Percentiles rank a stretch among this genome's conserved stretches.
Conservation (phyloP, 1,139 yeast genomes). For the Sugiyamaella grinbergsii region DNA sequence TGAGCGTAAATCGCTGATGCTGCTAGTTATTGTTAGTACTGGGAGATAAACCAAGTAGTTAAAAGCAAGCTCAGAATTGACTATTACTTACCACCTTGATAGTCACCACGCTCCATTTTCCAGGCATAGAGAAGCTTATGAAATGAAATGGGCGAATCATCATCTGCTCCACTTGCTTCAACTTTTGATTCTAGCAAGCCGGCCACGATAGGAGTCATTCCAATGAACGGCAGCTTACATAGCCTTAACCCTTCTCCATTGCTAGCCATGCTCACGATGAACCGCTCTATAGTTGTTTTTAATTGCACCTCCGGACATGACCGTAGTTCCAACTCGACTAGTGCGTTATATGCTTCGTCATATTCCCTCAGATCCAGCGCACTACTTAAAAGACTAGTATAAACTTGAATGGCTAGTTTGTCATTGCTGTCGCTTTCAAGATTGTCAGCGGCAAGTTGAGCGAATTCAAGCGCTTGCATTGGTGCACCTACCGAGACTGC, state of each 20-base stretch:
- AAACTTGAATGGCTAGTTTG: slow-evolving; percentile 7
- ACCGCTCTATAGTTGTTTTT: slow-evolving; percentile 25
- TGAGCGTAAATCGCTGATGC: slow-evolving; percentile 33
- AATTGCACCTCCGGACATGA: slow-evolving; percentile 20
- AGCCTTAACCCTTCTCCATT: slow-evolving; percentile 32
- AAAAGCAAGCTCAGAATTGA: too few species aligned
- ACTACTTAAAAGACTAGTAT: slow-evolving; percentile 4
- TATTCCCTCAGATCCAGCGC: slow-evolving; percentile 27
- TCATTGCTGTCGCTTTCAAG: slow-evolving; percentile 12
- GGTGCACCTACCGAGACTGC: slow-evolving; percentile 10
- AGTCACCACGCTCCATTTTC: slow-evolving; percentile 41
- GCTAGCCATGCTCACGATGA: slow-evolving; percentile 32
- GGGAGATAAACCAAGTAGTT: too few species aligned
- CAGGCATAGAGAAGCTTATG: slow-evolving; percentile 41
- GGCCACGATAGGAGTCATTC: slow-evolving; percentile 35
- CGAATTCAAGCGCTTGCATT: slow-evolving; percentile 24
- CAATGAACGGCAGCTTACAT: slow-evolving; percentile 40
- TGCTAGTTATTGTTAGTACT: slow-evolving; percentile 27
- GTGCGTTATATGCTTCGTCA: slow-evolving; percentile 40
- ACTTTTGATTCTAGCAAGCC: slow-evolving; percentile 27
- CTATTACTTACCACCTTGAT: slow-evolving; percentile 36
- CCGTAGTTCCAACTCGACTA: slow-evolving; percentile 32
- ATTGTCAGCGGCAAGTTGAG: slow-evolving; percentile 23
- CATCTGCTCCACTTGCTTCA: slow-evolving; percentile 19
- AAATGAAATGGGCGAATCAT: slow-evolving; percentile 24